Evolutionary conservation across 495 filamentous ascomycete species (phyloP), one percentile per base, ranked within the genome.

Genomic region (Penicillium argentinense): DNA sequence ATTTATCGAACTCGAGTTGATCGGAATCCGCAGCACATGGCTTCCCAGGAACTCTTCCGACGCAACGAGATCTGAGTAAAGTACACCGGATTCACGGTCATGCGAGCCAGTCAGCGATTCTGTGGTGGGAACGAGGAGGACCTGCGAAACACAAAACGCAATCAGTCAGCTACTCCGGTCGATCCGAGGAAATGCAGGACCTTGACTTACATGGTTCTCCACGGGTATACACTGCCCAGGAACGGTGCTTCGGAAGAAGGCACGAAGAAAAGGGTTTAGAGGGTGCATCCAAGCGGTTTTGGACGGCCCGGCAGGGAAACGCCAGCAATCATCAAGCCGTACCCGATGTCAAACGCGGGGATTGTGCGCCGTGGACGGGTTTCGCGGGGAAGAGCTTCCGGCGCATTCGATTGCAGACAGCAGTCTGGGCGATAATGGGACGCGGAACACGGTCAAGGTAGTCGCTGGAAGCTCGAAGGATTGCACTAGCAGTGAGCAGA

Each of bases 191-290:
- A 25, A 24, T 34, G 23, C 18, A 39, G 28, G 23, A 45, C 26
- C 17, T 45, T 9, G 13, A 62, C 79, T 55, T 75, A 88, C 87
- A 78, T 98, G 88, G 64, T 92, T 87, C 67, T 93, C 86, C 46
- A 91, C 80, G 37, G 92, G 93, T 59, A 85, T 80, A 78, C 95
- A 97, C 83, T 97, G 95, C 64, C 87, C 74, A 45, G 89, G 90
- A 58, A 96, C 80, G 64, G 88, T 81, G 78, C 89, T 97, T 75
- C 89, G 88, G 80, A 96, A 96, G 86, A 97, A 97, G 75, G 95
- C 88, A 77, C 88, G 84, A 63, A 99, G 81, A 71, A 96, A 96
- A 64, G 95, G 93, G 72, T 97, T 99, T 85, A 97, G 83, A 74
- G 93, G 89, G 84, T 91, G 92, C 92, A 97, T 97, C 88, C 92